Base-by-base conservation (phyloP, 345 rosid species). In the Rhodamnia rubescens region DNA sequence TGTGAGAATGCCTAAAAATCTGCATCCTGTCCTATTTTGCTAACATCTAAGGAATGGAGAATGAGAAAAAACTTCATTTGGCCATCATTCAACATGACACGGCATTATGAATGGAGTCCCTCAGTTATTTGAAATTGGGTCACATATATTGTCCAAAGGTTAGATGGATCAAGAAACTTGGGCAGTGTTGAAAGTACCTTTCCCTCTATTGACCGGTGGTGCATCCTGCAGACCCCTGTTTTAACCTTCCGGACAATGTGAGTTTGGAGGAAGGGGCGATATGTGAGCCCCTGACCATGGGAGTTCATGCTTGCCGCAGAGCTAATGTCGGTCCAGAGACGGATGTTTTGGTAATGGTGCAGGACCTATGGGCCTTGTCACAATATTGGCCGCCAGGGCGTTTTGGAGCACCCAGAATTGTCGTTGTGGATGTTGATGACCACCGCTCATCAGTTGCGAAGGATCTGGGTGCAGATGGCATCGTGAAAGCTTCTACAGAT, bases 191-290 rank as follows among this genome's bases (percentile, higher is more conserved):
- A 64, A 18, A 64, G 42, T 29, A 61, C 22, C 21, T 0, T 11
- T 85, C n/a, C 80, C 53, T 69, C 12, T 57, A 85, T 83, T 61
- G 53, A 26, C 88, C 93, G 98, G 98, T 96, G 84, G 95, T 97
- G 90, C 98, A 96, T 90, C 99, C 99, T 58, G 96, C 99, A 29
- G 92, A 93, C 83, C 89, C 96, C 6, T 97, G 98, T 86, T 95
- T 94, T 86, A 97, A 97, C 86, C 90, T 97, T 82, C 98, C 98
- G 4, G 95, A 95, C 26, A 90, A 92, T 82, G 95, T 96, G 86
- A 96, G 94, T 90, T 87, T 97, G 89, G 98, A 97, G 88, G 98
- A 95, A 91, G 98, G 98, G 85, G 97, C 98, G 82, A 96, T 96
- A 96, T 95, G 98, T 51, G 98, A 96, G 89, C 98, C 98, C 53